Base-by-base conservation (phyloP, 352 stramenopile genomes). In the Globisporangium cylindrosporum region DNA sequence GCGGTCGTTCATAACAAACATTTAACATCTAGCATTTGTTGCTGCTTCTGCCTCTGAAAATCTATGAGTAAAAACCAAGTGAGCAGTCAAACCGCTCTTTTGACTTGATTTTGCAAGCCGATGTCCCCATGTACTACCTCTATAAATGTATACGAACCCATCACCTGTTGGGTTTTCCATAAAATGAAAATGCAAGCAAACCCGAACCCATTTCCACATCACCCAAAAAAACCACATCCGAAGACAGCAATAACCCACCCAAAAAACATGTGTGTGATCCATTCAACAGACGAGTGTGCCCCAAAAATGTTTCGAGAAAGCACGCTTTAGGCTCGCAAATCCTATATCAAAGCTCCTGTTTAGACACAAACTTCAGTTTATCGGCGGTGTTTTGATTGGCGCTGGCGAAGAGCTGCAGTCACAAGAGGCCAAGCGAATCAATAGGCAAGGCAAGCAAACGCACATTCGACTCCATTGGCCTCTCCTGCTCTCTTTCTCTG, bases 381-480 rank as follows among this genome's bases (percentile, higher is more conserved):
- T 51, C 43, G 43, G 22, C 18, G 6, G 18, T 20, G 60, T 66
- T 66, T 66, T 66, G 60, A 66, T 58, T 66, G 60, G 60, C 60
- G 60, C 60, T 66, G 60, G 27, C 29, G 43, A 66, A 66, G 60
- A 66, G 60, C 60, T 51, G 15, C 43, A 32, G 49, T 62, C 27
- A 12, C 27, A 59, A 59, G n/a, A 36, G 53, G 34, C 34, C 34
- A 1, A 14, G 34, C 34, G 34, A 43, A 10, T 43, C 49, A 56
- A 27, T 56, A 56, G 25, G 27, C 43, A n/a, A 24, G 15, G 18
- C 22, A 34, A 18, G 29, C 57, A 62, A 62, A 51, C 18, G 49
- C n/a, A 29, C 56, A 18, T n/a, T 15, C 51, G 34, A 20, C 25
- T 62, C 29, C n/a, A 48, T 48, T 49, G 5, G 27, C 7, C 34